Percentiles rank a stretch among this genome's conserved stretches.
These are phyloP conservation scores for Rhodomyrtus psidioides DNA, from an alignment of 441 rosid genomes.

Conservation along the genomic window DNA sequence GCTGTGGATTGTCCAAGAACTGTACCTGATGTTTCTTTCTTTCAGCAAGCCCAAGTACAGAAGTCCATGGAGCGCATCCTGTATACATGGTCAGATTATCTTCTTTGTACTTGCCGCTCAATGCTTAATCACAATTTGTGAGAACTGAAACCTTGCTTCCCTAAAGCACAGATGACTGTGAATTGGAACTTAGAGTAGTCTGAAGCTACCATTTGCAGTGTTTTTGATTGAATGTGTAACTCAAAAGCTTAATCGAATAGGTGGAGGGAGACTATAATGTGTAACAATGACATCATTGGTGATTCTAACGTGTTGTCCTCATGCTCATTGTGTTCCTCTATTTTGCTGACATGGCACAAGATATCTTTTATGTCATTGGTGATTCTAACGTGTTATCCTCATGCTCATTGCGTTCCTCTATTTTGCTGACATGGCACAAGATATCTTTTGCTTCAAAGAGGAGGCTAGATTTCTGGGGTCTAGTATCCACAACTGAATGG, in stretches of 20 bases:
- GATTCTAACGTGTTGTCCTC: neutral
- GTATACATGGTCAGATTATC: conserved; percentile 69
- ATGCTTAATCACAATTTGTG: neutral
- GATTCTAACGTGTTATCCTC: neutral
- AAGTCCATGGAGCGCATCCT: conserved; percentile 96
- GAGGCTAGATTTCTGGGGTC: neutral
- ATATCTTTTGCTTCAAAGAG: neutral
- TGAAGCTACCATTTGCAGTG: neutral
- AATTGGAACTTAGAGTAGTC: neutral
- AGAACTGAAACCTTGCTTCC: neutral
- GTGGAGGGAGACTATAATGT: neutral
- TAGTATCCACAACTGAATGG: neutral
- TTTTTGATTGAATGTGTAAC: neutral
- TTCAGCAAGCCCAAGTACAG: conserved; percentile 94
- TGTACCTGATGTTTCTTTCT: conserved; percentile 90
- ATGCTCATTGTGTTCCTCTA: neutral
- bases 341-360: neutral
- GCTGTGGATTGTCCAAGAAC: conserved; percentile 99
- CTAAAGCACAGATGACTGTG: neutral
- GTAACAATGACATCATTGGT: neutral
- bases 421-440: neutral
- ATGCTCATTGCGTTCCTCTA: neutral
- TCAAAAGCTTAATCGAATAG: neutral
- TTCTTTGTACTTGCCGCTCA: neutral
- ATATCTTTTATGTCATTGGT: neutral